Base-by-base conservation (phyloP, 345 rosid genomes). In the Cardiospermum halicacabum region DNA sequence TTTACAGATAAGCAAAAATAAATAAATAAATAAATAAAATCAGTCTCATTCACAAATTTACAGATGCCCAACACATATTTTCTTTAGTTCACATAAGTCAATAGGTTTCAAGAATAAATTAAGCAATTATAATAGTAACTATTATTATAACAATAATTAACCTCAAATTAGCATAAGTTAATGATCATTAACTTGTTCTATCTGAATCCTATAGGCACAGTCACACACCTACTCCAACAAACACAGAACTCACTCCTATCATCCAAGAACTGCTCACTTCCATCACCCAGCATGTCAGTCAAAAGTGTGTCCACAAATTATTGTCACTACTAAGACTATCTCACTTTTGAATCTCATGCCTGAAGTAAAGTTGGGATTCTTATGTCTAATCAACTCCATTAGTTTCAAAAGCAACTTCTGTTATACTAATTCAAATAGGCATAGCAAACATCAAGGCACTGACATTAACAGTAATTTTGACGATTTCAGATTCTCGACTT, bases 381-480 rank as follows among this genome's bases (percentile, higher is more conserved):
- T 21, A 60, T 26, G 8, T 10, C 27, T 7, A 58, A 39, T 37
- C 45, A 58, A 58, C 19, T 60, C 19, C 11, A 40, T 28, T 22
- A 40, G 40, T 42, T 18, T 47, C n/a, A 30, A 47, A 32, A 32
- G 3, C 26, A 26, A 60, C 10, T 51, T 27, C 18, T 13, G 31
- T 15, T 39, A 18, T 24, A 40, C 25, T 26, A 30, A 18, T 16
- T 37, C 45, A 60, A 21, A 43, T 58, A 13, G 16, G 40, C 16
- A 30, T 25, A 13, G 31, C 42, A 18, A 59, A 2, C 7, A 43
- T 43, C 1, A 47, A 21, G 24, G 66, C 61, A 53, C 11, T 53
- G 21, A 53, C 45, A 53, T 60, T 3, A 34, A 1, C 36, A 60
- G 32, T 47, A 63, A 48, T 59, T 63, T 56, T 37, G 24, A 50